Percentiles rank a stretch among this genome's conserved stretches.
These are phyloP conservation scores for Arthroderma sp. DNA, from an alignment of 2,329 filamentous ascomycete species.

Conservation along the genomic window DNA sequence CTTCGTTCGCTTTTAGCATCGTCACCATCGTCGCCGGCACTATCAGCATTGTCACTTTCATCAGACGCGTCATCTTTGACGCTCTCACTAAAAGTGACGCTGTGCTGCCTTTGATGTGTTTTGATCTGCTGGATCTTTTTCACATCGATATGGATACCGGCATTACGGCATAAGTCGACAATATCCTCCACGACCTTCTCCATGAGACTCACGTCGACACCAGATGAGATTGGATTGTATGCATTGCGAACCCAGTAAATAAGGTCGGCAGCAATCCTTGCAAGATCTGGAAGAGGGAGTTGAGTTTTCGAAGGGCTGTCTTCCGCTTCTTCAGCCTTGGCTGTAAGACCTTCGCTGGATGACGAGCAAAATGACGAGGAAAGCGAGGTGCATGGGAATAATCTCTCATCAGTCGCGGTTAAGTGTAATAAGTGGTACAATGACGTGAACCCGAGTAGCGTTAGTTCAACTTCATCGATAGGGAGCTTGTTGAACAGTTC, in stretches of 20 bases:
- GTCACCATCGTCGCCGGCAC: neutral
- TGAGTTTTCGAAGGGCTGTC: slow-evolving; percentile 8
- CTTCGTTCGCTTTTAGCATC: neutral
- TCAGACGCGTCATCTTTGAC: slow-evolving; percentile 8
- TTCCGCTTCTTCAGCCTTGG: slow-evolving; percentile 19
- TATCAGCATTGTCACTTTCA: neutral
- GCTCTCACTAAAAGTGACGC: slow-evolving; percentile 1
- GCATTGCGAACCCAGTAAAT: slow-evolving; percentile 33
- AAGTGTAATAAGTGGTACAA: slow-evolving; percentile 30
- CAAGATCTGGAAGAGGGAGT: slow-evolving; percentile 19
- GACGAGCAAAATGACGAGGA: slow-evolving; percentile 12
- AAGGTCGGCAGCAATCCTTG: slow-evolving; percentile 27
- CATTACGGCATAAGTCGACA: slow-evolving; percentile 21
- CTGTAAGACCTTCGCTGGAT: slow-evolving; percentile 4
- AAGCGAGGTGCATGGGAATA: slow-evolving; percentile 15
- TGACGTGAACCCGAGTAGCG: slow-evolving; percentile 28
- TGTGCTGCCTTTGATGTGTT: slow-evolving; percentile 10
- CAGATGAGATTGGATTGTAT: slow-evolving; percentile 31
- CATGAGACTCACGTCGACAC: slow-evolving; percentile 24
- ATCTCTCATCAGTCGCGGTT: slow-evolving; percentile 28
- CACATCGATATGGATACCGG: slow-evolving; percentile 23
- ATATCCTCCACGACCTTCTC: slow-evolving; percentile 28
- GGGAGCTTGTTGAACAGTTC: slow-evolving; percentile 30
- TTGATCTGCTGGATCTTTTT: slow-evolving; percentile 14
- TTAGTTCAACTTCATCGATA: slow-evolving; percentile 31